These are phyloP conservation scores for Tolypocladium amazonense DNA, from an alignment of 2,329 filamentous ascomycete species.

Conservation along the genomic window DNA sequence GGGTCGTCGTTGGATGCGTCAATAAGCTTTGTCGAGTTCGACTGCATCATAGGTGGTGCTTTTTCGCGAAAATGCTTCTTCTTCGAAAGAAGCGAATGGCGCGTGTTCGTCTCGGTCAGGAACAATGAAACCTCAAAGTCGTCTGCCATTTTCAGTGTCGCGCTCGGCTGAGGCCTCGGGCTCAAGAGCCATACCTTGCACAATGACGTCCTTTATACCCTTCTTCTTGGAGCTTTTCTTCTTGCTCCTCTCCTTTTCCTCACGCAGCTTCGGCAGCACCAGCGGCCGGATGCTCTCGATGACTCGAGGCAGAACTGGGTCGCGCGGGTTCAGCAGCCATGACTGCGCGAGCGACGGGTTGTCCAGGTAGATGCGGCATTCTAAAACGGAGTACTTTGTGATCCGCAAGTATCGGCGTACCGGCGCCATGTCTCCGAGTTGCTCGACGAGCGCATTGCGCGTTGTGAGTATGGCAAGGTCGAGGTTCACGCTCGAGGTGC, in stretches of 20 bases:
- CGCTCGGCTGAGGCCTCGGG: neutral
- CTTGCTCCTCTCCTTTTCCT: slow-evolving; percentile 58
- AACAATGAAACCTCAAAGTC: slow-evolving; percentile 96
- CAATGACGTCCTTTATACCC: slow-evolving; percentile 77
- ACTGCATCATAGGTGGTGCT: slow-evolving; percentile 39
- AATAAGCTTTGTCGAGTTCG: slow-evolving; percentile 54
- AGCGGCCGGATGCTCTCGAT: slow-evolving; percentile 77
- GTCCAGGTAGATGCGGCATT: slow-evolving; percentile 92
- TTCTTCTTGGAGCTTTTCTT: slow-evolving; percentile 64
- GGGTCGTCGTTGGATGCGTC: slow-evolving; percentile 42
- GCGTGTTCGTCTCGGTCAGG: slow-evolving; percentile 72
- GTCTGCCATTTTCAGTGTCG: slow-evolving; percentile 40
- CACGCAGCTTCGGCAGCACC: slow-evolving; percentile 81
- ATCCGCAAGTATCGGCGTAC: slow-evolving; percentile 85
- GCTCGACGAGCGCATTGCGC: neutral
- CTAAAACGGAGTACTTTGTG: slow-evolving; percentile 87
- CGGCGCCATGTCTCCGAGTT: slow-evolving; percentile 56
- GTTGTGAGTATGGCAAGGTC: neutral
- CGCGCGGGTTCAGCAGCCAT: slow-evolving; percentile 71
- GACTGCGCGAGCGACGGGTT: slow-evolving; percentile 72
- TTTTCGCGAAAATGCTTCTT: slow-evolving; percentile 65
- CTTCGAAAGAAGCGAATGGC: slow-evolving; percentile 79
- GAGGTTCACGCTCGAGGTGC: neutral
- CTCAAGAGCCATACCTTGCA: slow-evolving; percentile 47
- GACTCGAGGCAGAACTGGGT: slow-evolving; percentile 69